These are phyloP conservation scores for Actinomucor elegans DNA, from an alignment of 371 early-diverging fungal genomes.

Conservation along the genomic window DNA sequence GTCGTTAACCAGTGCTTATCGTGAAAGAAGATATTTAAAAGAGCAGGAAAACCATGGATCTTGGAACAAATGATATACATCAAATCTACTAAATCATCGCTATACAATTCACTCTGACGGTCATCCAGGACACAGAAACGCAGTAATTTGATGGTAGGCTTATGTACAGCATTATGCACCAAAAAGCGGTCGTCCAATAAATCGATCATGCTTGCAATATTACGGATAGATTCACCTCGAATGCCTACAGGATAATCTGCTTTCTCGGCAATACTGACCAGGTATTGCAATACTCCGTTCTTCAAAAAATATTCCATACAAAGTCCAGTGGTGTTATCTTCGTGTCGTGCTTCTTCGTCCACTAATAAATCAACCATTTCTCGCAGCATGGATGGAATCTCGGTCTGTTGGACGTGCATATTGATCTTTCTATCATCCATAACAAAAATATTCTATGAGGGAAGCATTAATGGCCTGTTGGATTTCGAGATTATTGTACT, in stretches of 20 bases:
- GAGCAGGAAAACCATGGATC: constrained; percentile 85
- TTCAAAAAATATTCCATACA: constrained; percentile 93
- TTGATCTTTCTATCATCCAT: constrained; percentile 56
- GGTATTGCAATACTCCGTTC: constrained; percentile 73
- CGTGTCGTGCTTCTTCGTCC: constrained; percentile 83
- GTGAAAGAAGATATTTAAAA: constrained; percentile 89
- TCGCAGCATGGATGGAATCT: constrained; percentile 75
- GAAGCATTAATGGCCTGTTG: neutral
- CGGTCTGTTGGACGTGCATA: constrained; percentile 72
- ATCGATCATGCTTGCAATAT: constrained; percentile 81
- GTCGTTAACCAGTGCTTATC: constrained; percentile 77
- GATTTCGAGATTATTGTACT: constrained; percentile 8
- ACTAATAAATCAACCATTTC: constrained; percentile 88
- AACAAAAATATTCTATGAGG: constrained; percentile 55
- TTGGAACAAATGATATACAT: constrained; percentile 89
- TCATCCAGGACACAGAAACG: constrained; percentile 67
- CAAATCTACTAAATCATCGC: constrained; percentile 84
- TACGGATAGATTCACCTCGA: constrained; percentile 80
- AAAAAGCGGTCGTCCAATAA: constrained; percentile 86
- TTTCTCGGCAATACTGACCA: constrained; percentile 78
- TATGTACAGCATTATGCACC: constrained; percentile 88
- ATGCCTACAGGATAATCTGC: constrained; percentile 85
- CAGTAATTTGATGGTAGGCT: constrained; percentile 80
- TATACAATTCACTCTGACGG: constrained; percentile 64
- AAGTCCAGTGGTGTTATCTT: constrained; percentile 73